These are phyloP conservation scores for Paracoccidioides brasiliensis DNA, from an alignment of 2,329 filamentous ascomycete genomes.

Conservation along the genomic window DNA sequence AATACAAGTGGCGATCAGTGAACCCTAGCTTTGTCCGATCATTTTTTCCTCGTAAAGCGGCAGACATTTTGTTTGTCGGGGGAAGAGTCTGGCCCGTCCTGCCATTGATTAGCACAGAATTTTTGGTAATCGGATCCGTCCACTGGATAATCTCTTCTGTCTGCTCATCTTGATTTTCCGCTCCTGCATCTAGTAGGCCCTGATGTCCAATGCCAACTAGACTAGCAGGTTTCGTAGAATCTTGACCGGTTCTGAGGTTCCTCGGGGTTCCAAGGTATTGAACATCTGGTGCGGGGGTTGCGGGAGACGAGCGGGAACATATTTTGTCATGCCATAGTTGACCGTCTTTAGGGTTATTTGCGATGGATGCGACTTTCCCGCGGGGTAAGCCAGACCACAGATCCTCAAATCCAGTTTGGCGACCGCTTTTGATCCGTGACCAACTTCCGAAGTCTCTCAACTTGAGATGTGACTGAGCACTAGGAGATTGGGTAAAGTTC, in stretches of 20 bases:
- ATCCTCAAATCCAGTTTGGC: slow-evolving; percentile 11
- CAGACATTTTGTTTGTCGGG: slow-evolving; percentile 6
- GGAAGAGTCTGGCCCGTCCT: slow-evolving; percentile 23
- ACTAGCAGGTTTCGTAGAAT: not conserved
- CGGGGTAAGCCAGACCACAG: slow-evolving; percentile 11
- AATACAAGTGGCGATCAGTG: not conserved
- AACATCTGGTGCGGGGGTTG: not conserved
- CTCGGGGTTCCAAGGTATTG: not conserved
- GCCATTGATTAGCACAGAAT: slow-evolving; percentile 20
- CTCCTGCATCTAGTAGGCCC: not conserved
- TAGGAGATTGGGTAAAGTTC: slow-evolving; percentile 12
- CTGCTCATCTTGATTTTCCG: slow-evolving; percentile 1
- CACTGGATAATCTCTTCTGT: slow-evolving; percentile 34
- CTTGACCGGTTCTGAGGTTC: not conserved
- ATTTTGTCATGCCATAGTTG: not conserved
- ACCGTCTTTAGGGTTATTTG: not conserved
- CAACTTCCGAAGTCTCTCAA: slow-evolving; percentile 22
- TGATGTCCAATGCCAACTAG: not conserved
- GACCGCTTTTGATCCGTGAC: slow-evolving; percentile 31
- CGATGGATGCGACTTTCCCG: slow-evolving; percentile 1
- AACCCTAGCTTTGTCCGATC: slow-evolving; percentile 6
- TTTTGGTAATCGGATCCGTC: slow-evolving; percentile 46
- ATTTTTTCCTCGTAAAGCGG: slow-evolving; percentile 9
- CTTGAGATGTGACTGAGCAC: slow-evolving; percentile 6
- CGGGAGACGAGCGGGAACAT: not conserved